These are phyloP conservation scores for Solanum gracilifrons DNA, from an alignment of 257 asterid species.

Conservation along the genomic window DNA sequence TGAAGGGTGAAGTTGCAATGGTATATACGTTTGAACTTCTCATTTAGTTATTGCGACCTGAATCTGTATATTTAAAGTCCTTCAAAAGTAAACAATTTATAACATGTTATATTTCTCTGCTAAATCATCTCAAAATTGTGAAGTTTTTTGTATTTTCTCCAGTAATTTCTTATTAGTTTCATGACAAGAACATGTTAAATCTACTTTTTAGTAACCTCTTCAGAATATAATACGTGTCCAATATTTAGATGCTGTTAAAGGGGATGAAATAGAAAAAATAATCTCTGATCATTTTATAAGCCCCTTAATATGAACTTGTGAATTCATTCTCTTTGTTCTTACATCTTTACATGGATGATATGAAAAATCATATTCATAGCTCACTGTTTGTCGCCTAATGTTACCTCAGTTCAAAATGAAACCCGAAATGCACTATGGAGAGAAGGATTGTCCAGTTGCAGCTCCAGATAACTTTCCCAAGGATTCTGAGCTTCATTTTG, in stretches of 20 bases:
- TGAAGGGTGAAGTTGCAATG: slow-evolving; percentile 87
- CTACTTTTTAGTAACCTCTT: not conserved
- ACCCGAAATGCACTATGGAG: slow-evolving; percentile 91
- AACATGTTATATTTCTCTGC: not conserved
- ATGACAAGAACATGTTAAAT: not conserved
- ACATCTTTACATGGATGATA: not conserved
- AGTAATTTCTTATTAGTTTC: not conserved
- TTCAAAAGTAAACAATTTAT: not conserved
- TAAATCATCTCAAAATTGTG: not conserved
- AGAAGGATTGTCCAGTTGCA: slow-evolving; percentile 73
- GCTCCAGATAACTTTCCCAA: slow-evolving; percentile 74
- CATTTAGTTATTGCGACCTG: not conserved
- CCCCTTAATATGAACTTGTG: not conserved
- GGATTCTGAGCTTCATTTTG: slow-evolving; percentile 69
- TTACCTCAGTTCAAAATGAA: slow-evolving; percentile 74
- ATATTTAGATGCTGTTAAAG: not conserved
- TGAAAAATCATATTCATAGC: not conserved
- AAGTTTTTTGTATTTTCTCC: not conserved
- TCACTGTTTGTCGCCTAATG: not conserved
- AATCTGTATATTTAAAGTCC: not conserved
- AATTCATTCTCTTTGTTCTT: not conserved
- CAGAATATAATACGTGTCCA: not conserved
- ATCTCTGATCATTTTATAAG: not conserved
- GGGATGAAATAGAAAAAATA: not conserved
- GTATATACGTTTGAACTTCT: slow-evolving; percentile 19